phyloP scores from a whole-genome alignment of 345 rosid genomes.

The Populus ilicifolia region DNA sequence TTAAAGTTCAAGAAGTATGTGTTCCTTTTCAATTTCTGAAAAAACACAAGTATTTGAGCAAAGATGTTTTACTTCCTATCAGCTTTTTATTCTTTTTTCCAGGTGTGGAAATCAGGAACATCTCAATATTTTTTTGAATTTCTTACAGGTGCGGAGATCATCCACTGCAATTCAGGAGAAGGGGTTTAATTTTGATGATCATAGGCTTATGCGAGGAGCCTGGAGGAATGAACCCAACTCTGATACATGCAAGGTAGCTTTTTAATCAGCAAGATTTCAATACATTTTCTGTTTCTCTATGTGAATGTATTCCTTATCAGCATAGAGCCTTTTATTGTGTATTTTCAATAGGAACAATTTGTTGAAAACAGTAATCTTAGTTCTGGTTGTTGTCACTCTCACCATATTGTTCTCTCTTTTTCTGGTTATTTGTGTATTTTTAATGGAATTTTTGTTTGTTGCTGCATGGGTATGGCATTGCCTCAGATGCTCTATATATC shows the following conservation, averaged over 20 bases:
- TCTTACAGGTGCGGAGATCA: constrained; percentile 49
- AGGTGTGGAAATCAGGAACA: neutral
- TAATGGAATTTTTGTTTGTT: neutral
- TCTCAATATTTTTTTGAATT: neutral
- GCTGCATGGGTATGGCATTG: neutral
- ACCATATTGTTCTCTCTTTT: neutral
- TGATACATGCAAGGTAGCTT: constrained; percentile 82
- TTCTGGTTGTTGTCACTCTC: neutral
- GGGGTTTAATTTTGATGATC: constrained; percentile 96
- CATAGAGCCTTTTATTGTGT: neutral
- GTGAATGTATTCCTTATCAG: neutral
- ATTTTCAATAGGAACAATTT: neutral
- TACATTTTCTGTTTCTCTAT: neutral
- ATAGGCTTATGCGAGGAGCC: constrained; percentile 88
- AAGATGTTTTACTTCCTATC: neutral
- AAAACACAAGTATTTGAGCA: neutral
- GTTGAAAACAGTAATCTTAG: neutral
- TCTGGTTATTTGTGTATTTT: neutral
- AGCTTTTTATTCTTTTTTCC: neutral
- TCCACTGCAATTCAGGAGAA: constrained; percentile 53
- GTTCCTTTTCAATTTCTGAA: constrained; percentile 7
- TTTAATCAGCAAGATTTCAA: constrained; percentile 7
- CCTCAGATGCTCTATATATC: neutral
- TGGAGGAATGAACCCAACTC: constrained; percentile 97
- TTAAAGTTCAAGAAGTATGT: constrained; percentile 66